Percentiles rank a stretch among this genome's conserved stretches.
Conservation (phyloP, 345 rosid genomes). For the Excoecaria agallocha region DNA sequence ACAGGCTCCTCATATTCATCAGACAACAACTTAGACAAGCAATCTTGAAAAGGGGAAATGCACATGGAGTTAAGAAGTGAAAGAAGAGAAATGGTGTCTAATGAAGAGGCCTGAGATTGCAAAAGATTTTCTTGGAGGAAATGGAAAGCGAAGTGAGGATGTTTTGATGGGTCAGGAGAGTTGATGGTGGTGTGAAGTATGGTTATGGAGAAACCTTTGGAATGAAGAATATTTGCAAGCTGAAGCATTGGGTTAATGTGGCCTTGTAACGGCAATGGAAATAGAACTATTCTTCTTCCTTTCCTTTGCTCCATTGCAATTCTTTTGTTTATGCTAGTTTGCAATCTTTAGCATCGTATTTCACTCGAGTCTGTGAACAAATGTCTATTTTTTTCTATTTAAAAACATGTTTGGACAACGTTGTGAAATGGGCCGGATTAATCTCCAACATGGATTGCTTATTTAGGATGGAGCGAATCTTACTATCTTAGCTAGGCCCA, state of each 20-base stretch:
- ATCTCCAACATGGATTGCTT: too few relatives aligned
- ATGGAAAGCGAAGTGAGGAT: constrained; percentile 32
- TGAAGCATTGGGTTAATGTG: constrained; percentile 42
- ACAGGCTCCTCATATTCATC: constrained; percentile 19
- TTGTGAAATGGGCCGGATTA: too few relatives aligned
- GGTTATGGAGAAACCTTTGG: constrained; percentile 35
- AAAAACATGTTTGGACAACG: too few relatives aligned
- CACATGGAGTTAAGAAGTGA: constrained; percentile 15
- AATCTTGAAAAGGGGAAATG: constrained; percentile 20
- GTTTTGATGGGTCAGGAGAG: constrained; percentile 28
- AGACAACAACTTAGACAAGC: constrained; percentile 22
- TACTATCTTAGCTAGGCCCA: too few relatives aligned
- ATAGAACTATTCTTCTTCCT: constrained; percentile 5
- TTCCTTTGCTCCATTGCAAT: constrained; percentile 3
- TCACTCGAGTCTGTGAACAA: too few relatives aligned
- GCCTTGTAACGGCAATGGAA: constrained; percentile 40
- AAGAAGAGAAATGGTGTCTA: constrained; percentile 19
- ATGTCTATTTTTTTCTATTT: too few relatives aligned
- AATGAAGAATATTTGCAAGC: constrained; percentile 37
- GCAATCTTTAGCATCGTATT: too few relatives aligned
- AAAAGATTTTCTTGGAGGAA: constrained; percentile 20
- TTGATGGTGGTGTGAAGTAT: constrained; percentile 33
- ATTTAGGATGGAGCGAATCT: too few relatives aligned
- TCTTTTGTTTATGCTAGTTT: too few relatives aligned
- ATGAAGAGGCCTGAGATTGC: constrained; percentile 17